Evolutionary conservation across 2,329 filamentous ascomycete species (phyloP).

Genomic region (Nannizzia gypsea): DNA sequence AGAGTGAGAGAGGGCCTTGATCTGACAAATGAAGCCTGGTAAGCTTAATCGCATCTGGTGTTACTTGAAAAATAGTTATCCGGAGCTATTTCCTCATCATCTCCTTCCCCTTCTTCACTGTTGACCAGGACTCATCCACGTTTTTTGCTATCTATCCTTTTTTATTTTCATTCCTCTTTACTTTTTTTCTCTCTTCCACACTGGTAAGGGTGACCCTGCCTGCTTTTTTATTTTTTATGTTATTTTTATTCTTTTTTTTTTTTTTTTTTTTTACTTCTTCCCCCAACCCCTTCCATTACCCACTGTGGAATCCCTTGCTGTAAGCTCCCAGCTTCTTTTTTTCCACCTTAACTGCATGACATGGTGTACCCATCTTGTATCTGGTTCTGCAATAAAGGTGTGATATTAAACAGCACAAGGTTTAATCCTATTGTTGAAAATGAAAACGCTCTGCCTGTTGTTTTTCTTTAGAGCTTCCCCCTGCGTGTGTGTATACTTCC

Average conservation of each 20-base stretch:
- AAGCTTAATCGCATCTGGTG: slow-evolving; percentile 18
- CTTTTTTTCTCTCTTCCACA: neutral
- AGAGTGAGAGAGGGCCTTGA: slow-evolving; percentile 1
- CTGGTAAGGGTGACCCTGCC: slow-evolving; percentile 4
- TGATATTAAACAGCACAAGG: slow-evolving; percentile 4
- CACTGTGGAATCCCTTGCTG: neutral
- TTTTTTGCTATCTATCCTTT: slow-evolving; percentile 1
- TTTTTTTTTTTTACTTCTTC: neutral
- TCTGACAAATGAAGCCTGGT: slow-evolving; percentile 19
- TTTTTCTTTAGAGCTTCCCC: neutral
- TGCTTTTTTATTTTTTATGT: neutral
- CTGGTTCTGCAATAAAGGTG: slow-evolving; percentile 4
- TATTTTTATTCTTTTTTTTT: neutral
- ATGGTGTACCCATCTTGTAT: slow-evolving; percentile 4
- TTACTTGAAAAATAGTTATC: slow-evolving; percentile 12
- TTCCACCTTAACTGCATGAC: slow-evolving; percentile 1
- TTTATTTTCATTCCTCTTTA: slow-evolving; percentile 4
- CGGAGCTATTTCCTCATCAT: neutral
- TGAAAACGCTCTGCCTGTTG: neutral
- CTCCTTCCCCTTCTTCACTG: neutral
- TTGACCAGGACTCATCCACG: slow-evolving; percentile 10
- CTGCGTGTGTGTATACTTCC: slow-evolving; percentile 3
- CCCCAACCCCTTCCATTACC: neutral
- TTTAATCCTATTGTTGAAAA: slow-evolving; percentile 2
- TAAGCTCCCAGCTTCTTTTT: slow-evolving; percentile 2